Evolutionary conservation across 306 rosid genomes (phyloP).

Genomic region (Fragaria vesca): DNA sequence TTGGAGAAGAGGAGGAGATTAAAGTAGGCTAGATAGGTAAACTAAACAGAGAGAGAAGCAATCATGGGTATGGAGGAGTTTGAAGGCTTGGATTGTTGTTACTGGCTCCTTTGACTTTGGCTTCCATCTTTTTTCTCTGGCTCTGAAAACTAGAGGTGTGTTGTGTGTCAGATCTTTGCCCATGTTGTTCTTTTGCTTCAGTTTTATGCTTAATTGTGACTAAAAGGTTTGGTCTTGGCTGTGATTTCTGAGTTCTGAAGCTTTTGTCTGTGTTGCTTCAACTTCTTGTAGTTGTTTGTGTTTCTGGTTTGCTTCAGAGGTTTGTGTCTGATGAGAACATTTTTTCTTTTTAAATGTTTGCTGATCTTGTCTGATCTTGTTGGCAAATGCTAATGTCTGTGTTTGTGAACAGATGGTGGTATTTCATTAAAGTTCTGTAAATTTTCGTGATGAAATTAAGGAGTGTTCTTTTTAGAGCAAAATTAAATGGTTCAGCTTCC

Average conservation of each 20-base stretch:
- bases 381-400: neutral
- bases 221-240: neutral
- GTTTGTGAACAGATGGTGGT: neutral
- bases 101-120: slow-evolving; percentile 29
- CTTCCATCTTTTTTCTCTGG: slow-evolving; percentile 2
- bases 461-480: neutral
- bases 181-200: neutral
- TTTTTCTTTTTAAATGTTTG: neutral
- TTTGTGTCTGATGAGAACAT: neutral
- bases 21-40: slow-evolving; percentile 20
- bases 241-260: neutral
- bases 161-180: slow-evolving; percentile 33
- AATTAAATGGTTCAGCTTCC: neutral
- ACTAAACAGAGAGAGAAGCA: slow-evolving; percentile 15
- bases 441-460: neutral
- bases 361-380: neutral
- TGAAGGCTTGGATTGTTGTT: slow-evolving; percentile 18
- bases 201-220: slow-evolving; percentile 1
- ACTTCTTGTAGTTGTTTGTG: neutral
- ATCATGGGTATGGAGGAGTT: slow-evolving; percentile 26
- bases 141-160: slow-evolving; percentile 28
- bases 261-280: neutral
- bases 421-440: neutral
- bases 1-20: slow-evolving; percentile 21
- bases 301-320: neutral